Base-by-base conservation (phyloP, 371 early-diverging fungal species). In the Mucor velutinosus region DNA sequence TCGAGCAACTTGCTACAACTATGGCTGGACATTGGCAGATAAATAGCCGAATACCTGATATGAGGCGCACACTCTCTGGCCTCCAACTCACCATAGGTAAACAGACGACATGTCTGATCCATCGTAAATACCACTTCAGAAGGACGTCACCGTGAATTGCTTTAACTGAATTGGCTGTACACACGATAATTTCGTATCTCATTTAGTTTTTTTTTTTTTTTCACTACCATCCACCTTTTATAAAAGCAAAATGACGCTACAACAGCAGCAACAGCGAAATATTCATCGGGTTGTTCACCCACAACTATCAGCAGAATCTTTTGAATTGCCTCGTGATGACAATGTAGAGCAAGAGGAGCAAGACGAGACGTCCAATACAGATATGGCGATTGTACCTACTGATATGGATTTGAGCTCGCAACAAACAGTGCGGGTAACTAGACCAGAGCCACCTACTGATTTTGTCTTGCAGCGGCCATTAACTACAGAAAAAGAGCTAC, bases 371-470 rank as follows among this genome's bases (percentile, higher is more conserved):
- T 64, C 59, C 21, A 70, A 60, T 23, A 41, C 53, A 29, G 53
- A 53, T 27, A 51, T 64, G 19, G 43, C 62, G 7, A 64, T 70
- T 47, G 70, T 56, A 45, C 67, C 74, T 21, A 70, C 67, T 3
- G 41, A 64, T 29, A 45, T 64, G 53, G 45, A 69, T 10, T 56
- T 63, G 47, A 59, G 66, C 58, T 57, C 70, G 55, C 35, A 67
- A 61, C 62, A 72, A 4, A 80, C 78, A 6, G 72, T 80, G 7
- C 67, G 79, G 27, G 81, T 83, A 4, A 65, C 76, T 2, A 72
- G 83, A 17, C 83, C 83, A 19, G 72, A 69, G 0, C 79, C 73
- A 7, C 79, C 83, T 11, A 65, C 61, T 29, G 79, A 80, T 27
- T 83, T 80, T 56, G 58, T 73, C 12, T 61, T 80, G 30, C 70